Percentiles rank a stretch among this genome's conserved stretches.
Conservation (phyloP, 352 stramenopile species). For the Phytophthora vignae region DNA sequence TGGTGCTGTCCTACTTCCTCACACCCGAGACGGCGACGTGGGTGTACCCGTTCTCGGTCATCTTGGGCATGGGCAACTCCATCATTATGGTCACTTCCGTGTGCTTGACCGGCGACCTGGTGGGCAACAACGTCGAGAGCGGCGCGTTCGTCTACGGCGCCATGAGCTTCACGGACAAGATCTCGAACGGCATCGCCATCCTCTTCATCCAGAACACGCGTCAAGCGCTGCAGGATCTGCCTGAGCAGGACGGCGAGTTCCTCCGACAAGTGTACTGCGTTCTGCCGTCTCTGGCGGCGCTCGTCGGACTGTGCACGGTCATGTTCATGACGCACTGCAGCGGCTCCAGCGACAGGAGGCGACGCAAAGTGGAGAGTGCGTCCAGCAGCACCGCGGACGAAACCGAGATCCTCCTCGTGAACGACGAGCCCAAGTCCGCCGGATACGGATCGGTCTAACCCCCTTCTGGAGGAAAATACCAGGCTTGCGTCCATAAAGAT, state of each 20-base stretch:
- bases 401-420: constrained; percentile 34
- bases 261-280: constrained; percentile 81
- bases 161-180: constrained; percentile 91
- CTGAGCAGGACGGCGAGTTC: constrained; percentile 69
- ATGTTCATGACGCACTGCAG: constrained; percentile 82
- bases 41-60: constrained; percentile 76
- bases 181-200: constrained; percentile 85
- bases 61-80: constrained; percentile 86
- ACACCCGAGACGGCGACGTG: constrained; percentile 65
- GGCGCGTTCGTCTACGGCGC: constrained; percentile 88
- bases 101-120: constrained; percentile 82
- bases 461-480: background rate
- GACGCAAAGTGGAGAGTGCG: constrained; percentile 27
- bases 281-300: constrained; percentile 63
- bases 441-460: constrained; percentile 34
- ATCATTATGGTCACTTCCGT: constrained; percentile 91
- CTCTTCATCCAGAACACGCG: constrained; percentile 86
- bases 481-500: constrained; percentile 1
- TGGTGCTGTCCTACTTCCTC: constrained; percentile 67
- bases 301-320: constrained; percentile 68
- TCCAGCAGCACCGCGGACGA: constrained; percentile 40
- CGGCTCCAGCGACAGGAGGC: constrained; percentile 35
- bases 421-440: constrained; percentile 18
- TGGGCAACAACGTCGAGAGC: constrained; percentile 84
- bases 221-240: constrained; percentile 68